Percentiles rank a stretch among this genome's conserved stretches.
phyloP scores from a whole-genome alignment of 768 basidiomycete species.

The Atractiella rhizophila region DNA sequence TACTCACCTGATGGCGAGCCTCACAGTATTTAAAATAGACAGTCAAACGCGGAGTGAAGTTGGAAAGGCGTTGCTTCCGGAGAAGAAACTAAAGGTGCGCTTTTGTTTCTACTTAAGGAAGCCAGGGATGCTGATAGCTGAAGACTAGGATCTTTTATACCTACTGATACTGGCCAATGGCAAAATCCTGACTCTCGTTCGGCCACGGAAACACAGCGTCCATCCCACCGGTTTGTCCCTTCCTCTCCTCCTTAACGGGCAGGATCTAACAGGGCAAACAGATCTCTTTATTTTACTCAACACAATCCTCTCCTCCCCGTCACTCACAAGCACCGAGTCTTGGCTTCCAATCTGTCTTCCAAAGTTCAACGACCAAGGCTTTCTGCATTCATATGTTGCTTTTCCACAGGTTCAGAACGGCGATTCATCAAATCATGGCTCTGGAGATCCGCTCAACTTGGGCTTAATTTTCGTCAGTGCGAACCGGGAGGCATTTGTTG shows the following conservation, averaged over 20 bases:
- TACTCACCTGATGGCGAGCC: slow-evolving; percentile 51
- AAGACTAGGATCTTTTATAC: slow-evolving; percentile 61
- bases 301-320: slow-evolving; percentile 48
- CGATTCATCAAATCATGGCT: slow-evolving; percentile 18
- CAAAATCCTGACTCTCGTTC: slow-evolving; percentile 56
- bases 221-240: slow-evolving; percentile 43
- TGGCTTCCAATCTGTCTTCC: slow-evolving; percentile 94
- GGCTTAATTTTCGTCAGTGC: slow-evolving; percentile 58
- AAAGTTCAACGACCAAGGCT: slow-evolving; percentile 66
- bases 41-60: slow-evolving; percentile 39
- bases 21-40: slow-evolving; percentile 57
- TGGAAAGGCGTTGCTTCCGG: slow-evolving; percentile 51
- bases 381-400: slow-evolving; percentile 66
- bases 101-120: neutral
- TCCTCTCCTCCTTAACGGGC: too few species aligned
- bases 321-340: slow-evolving; percentile 49
- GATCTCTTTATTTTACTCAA: slow-evolving; percentile 73
- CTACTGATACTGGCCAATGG: slow-evolving; percentile 57
- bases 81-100: slow-evolving; percentile 28
- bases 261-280: too few species aligned
- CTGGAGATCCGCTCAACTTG: slow-evolving; percentile 20
- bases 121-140: neutral
- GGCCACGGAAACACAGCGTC: slow-evolving; percentile 80
- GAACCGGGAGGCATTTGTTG: slow-evolving; percentile 52
- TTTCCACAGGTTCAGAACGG: slow-evolving; percentile 15